A percentile compares a stretch with the other conserved stretches of the same genome.
Evolutionary conservation across 768 basidiomycete species (phyloP).

Genomic region (Kwoniella newhampshirensis): DNA sequence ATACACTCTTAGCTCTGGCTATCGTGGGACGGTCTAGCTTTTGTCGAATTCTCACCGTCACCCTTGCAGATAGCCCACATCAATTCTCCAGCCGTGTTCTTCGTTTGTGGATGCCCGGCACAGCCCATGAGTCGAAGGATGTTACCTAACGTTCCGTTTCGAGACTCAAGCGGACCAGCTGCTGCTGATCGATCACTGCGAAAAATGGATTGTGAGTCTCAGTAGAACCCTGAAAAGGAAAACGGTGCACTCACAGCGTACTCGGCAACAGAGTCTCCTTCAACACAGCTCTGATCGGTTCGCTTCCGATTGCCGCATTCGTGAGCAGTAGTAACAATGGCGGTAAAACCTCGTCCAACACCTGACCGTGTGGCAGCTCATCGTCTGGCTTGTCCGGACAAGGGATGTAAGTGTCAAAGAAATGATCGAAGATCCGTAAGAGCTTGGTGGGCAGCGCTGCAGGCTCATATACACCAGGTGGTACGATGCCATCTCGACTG

Average conservation of each 20-base stretch:
- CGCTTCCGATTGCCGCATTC: constrained; percentile 67
- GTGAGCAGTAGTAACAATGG: constrained; percentile 76
- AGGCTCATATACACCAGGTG: constrained; percentile 14
- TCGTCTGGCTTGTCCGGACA: constrained; percentile 32
- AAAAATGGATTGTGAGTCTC: not conserved
- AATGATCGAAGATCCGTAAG: constrained; percentile 29
- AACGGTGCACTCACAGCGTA: constrained; percentile 58
- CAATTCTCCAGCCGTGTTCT: constrained; percentile 80
- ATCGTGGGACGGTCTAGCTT: constrained; percentile 1
- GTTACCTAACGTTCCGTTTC: constrained; percentile 72
- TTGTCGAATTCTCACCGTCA: constrained; percentile 61
- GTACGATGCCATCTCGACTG: not conserved
- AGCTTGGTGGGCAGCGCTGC: constrained; percentile 29
- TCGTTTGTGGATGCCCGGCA: constrained; percentile 70
- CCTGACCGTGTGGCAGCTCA: constrained; percentile 55
- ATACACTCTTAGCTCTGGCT: no score
- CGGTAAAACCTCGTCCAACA: constrained; percentile 73
- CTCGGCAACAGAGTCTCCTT: constrained; percentile 72
- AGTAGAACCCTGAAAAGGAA: not conserved
- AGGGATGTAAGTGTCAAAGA: constrained; percentile 28
- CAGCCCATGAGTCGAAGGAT: constrained; percentile 73
- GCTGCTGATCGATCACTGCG: constrained; percentile 65
- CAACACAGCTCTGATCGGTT: constrained; percentile 60
- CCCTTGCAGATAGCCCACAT: constrained; percentile 78
- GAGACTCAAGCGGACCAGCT: constrained; percentile 65